A percentile compares a stretch with the other conserved stretches of the same genome.
Conservation (phyloP, 179 eudicot genomes). For the Kewa caespitosa region DNA sequence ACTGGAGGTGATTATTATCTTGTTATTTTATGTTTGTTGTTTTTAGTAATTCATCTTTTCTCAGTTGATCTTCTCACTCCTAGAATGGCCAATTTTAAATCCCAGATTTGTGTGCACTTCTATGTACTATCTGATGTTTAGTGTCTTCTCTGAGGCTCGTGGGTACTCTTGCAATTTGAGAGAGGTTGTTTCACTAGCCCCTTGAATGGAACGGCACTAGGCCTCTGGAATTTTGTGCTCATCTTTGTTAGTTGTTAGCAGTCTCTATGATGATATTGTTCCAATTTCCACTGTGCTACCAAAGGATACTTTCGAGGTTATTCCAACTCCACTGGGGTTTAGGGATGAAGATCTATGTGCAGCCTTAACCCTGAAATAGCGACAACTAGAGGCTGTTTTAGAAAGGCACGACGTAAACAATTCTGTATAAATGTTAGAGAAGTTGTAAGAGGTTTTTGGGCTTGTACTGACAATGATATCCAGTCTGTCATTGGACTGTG, state of each 20-base stretch:
- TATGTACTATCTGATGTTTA: background rate
- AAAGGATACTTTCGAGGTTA: too few species aligned
- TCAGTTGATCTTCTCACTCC: background rate
- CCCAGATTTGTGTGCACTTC: background rate
- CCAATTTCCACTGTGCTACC: background rate
- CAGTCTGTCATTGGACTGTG: background rate
- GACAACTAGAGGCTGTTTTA: too few species aligned
- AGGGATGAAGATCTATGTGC: too few species aligned
- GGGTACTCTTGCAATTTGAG: too few species aligned
- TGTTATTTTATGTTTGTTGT: background rate
- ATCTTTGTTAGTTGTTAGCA: background rate
- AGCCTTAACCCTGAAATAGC: too few species aligned
- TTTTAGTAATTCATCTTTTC: background rate
- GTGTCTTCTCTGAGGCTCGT: too few species aligned
- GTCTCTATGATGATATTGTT: too few species aligned
- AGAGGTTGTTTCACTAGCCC: too few species aligned
- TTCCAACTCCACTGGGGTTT: too few species aligned
- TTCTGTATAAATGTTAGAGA: too few species aligned
- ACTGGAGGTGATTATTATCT: conserved; percentile 56
- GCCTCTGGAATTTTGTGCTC: background rate
- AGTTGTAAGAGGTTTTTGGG: background rate
- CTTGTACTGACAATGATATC: background rate
- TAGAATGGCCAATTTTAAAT: background rate
- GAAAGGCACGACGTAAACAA: too few species aligned
- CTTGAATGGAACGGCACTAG: too few species aligned